Base-by-base conservation (phyloP, 2,329 filamentous ascomycete species). In the Stemphylium lycopersici region DNA sequence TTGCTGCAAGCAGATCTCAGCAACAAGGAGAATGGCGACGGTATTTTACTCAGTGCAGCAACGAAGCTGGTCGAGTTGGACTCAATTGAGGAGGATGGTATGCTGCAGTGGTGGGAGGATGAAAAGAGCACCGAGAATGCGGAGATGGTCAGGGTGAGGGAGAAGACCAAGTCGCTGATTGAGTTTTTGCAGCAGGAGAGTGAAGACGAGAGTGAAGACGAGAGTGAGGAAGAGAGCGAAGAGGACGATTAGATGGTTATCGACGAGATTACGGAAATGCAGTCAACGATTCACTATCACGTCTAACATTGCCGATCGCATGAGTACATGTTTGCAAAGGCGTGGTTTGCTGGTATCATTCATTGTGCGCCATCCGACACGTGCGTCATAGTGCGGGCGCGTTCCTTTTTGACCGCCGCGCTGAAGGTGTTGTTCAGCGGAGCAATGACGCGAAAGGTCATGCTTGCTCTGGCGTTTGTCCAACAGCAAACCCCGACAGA, bases 61-160 rank as follows among this genome's bases (percentile, higher is more conserved):
- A 95, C 96, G 78, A 90, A 92, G 74, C 80, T 98, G 46, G 96
- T 96, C 71, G 86, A 90, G 62, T 77, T 90, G 43, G 95, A 98
- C 62, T 83, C 96, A 13, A 78, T 97, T 1, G 91, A 96, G 71
- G 91, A 96, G 69, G 93, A 97, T 37, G 92, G 90, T 0, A 90
- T 96, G 62, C 78, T 93, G 66, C 83, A 84, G 42, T 99, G 95
- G 95, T 98, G 93, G 93, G 84, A 81, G 16, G 89, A 96, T 72
- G 81, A 83, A 75, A 81, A 87, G 67, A 88, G 89, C 5, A 83
- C 78, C 20, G 87, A 86, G 50, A 86, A 81, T 12, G 88, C 90
- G 50, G 84, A 84, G 48, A 85, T 97, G 87, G 76, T 77, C 55
- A 83, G 78, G 44, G 85, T 97, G 13, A 87, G 88, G 72, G 84